A percentile compares a stretch with the other conserved stretches of the same genome.
phyloP scores from a whole-genome alignment of 2,329 filamentous ascomycete species.

The Microsporum audouinii region DNA sequence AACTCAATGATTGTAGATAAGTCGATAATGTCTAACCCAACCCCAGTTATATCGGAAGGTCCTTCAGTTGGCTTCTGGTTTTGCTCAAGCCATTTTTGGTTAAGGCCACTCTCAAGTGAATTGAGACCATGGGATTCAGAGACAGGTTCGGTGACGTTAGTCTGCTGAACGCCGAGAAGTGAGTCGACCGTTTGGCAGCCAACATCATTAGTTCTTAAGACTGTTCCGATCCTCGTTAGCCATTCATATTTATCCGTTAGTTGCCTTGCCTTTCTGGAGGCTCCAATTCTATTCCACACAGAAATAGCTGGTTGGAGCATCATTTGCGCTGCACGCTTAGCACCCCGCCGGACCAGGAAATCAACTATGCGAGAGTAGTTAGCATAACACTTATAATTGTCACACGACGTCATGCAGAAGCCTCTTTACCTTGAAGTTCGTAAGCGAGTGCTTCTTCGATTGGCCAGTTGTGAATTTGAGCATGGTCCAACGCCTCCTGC shows the following conservation, averaged over 20 bases:
- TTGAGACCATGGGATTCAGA: conserved; percentile 23
- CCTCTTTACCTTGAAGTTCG: conserved; percentile 44
- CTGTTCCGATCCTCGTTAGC: conserved; percentile 45
- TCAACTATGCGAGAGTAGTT: conserved; percentile 41
- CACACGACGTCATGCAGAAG: too few species aligned
- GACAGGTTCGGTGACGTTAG: conserved; percentile 10
- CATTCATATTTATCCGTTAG: conserved; percentile 49
- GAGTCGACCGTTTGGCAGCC: conserved; percentile 47
- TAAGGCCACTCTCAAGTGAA: conserved; percentile 30
- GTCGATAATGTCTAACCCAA: conserved; percentile 49
- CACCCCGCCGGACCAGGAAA: conserved; percentile 46
- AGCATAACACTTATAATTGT: background rate
- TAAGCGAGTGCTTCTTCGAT: conserved; percentile 49
- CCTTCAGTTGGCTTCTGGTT: conserved; percentile 29
- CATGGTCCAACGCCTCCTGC: conserved; percentile 48
- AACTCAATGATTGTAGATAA: conserved; percentile 53
- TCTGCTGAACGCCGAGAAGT: conserved; percentile 28
- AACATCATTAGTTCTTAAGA: conserved; percentile 42
- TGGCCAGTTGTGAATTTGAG: conserved; percentile 45
- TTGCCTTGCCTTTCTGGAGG: conserved; percentile 48
- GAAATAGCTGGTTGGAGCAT: conserved; percentile 48
- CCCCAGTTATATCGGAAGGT: conserved; percentile 32
- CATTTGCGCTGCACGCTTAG: conserved; percentile 47
- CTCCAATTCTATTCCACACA: conserved; percentile 48
- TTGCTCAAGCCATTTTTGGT: conserved; percentile 34